Evolutionary conservation across 352 stramenopile genomes (phyloP).

Genomic region (Globisporangium nodosum): DNA sequence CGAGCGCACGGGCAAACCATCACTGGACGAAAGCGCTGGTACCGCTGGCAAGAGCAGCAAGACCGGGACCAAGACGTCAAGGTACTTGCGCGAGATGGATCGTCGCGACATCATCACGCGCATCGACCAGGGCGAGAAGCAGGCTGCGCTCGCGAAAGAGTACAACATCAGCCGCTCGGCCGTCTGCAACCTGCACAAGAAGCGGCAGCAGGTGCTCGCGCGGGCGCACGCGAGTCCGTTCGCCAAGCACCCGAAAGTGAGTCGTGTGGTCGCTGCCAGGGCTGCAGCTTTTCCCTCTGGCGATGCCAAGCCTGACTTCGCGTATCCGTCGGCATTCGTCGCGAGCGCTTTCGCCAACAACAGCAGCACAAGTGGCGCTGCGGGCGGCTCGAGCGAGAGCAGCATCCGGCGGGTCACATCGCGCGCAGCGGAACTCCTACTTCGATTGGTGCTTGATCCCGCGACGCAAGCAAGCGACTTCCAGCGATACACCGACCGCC

Average conservation of each 20-base stretch:
- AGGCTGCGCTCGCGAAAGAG: slow-evolving; percentile 53
- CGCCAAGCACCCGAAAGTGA: slow-evolving; percentile 43
- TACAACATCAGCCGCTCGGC: slow-evolving; percentile 50
- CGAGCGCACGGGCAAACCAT: background rate
- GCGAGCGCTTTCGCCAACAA: background rate
- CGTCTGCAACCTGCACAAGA: slow-evolving; percentile 62
- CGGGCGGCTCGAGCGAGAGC: background rate
- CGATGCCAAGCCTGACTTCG: background rate
- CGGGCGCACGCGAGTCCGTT: slow-evolving; percentile 39
- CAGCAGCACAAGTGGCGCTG: background rate
- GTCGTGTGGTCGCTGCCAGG: background rate
- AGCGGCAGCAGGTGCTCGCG: slow-evolving; percentile 37
- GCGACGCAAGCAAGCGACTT: slow-evolving; percentile 24
- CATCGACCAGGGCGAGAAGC: slow-evolving; percentile 51
- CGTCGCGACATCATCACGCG: slow-evolving; percentile 44
- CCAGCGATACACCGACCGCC: slow-evolving; percentile 26
- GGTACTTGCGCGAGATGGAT: slow-evolving; percentile 57
- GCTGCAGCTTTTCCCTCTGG: background rate
- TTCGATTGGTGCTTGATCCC: background rate
- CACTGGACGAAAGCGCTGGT: no score
- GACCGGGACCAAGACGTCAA: slow-evolving; percentile 26
- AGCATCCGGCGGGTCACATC: background rate
- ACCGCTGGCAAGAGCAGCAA: background rate
- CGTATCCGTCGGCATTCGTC: background rate
- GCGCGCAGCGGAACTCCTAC: background rate